Evolutionary conservation across 768 basidiomycete genomes (phyloP).

Genomic region (Mycena maculata): DNA sequence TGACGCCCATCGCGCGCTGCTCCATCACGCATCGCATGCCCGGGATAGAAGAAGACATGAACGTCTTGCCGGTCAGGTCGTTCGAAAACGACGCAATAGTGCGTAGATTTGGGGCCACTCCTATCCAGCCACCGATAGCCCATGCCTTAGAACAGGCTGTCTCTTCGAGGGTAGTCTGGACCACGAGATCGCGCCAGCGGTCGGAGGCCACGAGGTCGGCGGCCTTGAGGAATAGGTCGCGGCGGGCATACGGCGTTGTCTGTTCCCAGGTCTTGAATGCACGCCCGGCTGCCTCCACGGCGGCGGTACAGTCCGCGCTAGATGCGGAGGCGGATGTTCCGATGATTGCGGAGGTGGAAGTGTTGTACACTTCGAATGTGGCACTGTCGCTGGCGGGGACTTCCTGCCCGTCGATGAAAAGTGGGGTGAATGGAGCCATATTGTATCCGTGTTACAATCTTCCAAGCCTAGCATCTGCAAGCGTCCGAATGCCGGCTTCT

Average conservation of each 20-base stretch:
- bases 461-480: too few species aligned
- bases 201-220: slow-evolving; percentile 58
- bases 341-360: slow-evolving; percentile 54
- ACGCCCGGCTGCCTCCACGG: slow-evolving; percentile 56
- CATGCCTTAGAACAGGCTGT: slow-evolving; percentile 45
- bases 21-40: slow-evolving; percentile 59
- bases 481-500: too few species aligned
- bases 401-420: slow-evolving; percentile 51
- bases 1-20: slow-evolving; percentile 62
- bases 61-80: slow-evolving; percentile 56
- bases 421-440: slow-evolving; percentile 42
- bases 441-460: too few species aligned
- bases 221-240: slow-evolving; percentile 61
- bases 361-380: slow-evolving; percentile 61
- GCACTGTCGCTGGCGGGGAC: slow-evolving; percentile 45
- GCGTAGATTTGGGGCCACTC: slow-evolving; percentile 35
- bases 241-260: slow-evolving; percentile 47
- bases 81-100: slow-evolving; percentile 49
- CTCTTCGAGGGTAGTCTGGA: slow-evolving; percentile 50
- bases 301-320: slow-evolving; percentile 55
- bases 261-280: slow-evolving; percentile 64
- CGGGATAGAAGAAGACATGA: slow-evolving; percentile 53
- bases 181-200: slow-evolving; percentile 51
- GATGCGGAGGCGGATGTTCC: slow-evolving; percentile 60
- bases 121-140: slow-evolving; percentile 39